Conservation (phyloP, 2,329 filamentous ascomycete genomes). For the Pyrenophora tritici-repentis region DNA sequence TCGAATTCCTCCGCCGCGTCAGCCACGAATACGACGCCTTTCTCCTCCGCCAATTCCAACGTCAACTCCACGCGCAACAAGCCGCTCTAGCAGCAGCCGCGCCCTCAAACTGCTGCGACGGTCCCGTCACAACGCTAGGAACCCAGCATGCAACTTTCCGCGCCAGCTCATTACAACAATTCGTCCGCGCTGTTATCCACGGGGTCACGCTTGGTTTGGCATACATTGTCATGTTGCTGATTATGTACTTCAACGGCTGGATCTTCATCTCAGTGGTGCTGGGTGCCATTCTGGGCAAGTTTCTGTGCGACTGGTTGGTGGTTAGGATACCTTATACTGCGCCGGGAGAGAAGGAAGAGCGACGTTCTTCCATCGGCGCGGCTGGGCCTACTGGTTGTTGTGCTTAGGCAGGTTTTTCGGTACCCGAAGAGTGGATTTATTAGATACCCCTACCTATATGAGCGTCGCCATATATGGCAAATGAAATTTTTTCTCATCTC, state of each 20-base stretch:
- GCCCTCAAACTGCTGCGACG: conserved; percentile 33
- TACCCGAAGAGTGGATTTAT: background rate
- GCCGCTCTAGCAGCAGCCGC: conserved; percentile 23
- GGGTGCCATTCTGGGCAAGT: conserved; percentile 73
- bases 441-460: conserved; percentile 11
- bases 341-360: conserved; percentile 32
- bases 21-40: conserved; percentile 74
- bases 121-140: conserved; percentile 24
- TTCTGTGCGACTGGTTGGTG: conserved; percentile 70
- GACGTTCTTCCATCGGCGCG: conserved; percentile 25
- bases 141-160: conserved; percentile 46
- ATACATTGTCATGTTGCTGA: conserved; percentile 77
- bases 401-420: conserved; percentile 12
- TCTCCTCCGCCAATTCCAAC: conserved; percentile 61
- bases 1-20: conserved; percentile 73
- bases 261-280: conserved; percentile 82
- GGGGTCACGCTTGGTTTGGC: conserved; percentile 74
- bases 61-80: conserved; percentile 35
- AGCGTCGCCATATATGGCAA: conserved; percentile 2
- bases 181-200: conserved; percentile 68
- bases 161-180: conserved; percentile 68
- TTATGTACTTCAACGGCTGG: conserved; percentile 71
- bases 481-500: background rate
- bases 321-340: conserved; percentile 34
- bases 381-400: conserved; percentile 40